phyloP scores from a whole-genome alignment of 2,329 filamentous ascomycete genomes.

The Xenosphaeropsis pyriputrescens region DNA sequence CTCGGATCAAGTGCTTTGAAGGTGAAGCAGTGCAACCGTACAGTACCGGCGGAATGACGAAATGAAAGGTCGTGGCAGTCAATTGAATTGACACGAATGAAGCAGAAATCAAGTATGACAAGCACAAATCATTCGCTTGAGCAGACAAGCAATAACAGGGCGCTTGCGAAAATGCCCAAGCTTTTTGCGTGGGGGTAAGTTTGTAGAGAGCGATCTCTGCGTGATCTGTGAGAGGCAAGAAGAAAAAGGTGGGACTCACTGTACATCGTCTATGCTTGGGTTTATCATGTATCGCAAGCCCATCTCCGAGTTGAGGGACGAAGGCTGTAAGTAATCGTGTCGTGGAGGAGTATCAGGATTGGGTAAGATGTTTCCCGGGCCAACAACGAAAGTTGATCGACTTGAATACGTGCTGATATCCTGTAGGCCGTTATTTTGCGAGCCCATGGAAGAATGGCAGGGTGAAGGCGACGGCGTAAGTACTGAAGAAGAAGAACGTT shows the following conservation, averaged over 20 bases:
- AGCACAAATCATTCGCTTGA: neutral
- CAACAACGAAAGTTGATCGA: constrained; percentile 7
- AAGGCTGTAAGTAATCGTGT: no score
- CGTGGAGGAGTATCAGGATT: no score
- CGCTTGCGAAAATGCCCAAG: neutral
- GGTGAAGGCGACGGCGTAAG: no score
- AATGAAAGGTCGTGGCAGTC: constrained; percentile 14
- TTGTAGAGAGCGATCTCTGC: neutral
- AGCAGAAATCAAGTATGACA: constrained; percentile 2
- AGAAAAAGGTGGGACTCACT: constrained; percentile 16
- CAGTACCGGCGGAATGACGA: constrained; percentile 5
- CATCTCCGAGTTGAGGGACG: constrained; percentile 13
- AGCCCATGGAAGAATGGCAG: constrained; percentile 17
- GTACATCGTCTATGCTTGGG: constrained; percentile 18
- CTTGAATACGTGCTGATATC: constrained; percentile 16
- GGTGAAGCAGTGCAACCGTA: constrained; percentile 15
- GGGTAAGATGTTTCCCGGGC: no score
- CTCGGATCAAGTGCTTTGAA: constrained; percentile 9
- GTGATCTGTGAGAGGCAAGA: no score
- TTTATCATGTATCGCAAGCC: constrained; percentile 18
- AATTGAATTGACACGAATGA: constrained; percentile 7
- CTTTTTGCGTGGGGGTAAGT: constrained; percentile 3
- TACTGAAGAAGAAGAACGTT: no score
- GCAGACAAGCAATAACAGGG: neutral
- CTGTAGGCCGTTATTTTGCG: constrained; percentile 19